Evolutionary conservation across 1,284 basidiomycete genomes (phyloP), one percentile per base, ranked within the genome.

Genomic region (Coriolopsis trogii): DNA sequence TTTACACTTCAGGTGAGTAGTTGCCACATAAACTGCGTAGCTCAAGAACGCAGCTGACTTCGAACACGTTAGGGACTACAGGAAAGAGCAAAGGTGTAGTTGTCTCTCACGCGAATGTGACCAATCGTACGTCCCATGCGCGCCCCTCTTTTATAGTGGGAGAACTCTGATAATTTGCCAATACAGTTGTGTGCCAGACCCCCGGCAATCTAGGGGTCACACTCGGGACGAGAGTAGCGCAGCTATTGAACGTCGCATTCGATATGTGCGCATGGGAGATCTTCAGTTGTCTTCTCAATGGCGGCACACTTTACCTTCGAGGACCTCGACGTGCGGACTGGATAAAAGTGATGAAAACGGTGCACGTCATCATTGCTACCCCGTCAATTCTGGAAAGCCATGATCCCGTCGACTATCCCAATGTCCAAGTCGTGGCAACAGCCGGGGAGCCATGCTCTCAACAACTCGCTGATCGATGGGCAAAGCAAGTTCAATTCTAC

Each of bases 201-300:
- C 79, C 80, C 16, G 80, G 79, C 21, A 80, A 78, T 58, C 63
- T 81, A 15, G 73, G 73, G 24, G 79, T 82, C 73, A 46, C 64
- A 15, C 75, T 75, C 9, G 79, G 79, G 16, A 58, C 69, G 33
- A 72, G 75, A 13, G 77, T 81, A 15, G 75, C 78, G 3, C 80
- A 82, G 56, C 61, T 81, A 29, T 73, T 81, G 68, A 80, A 80
- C 50, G 76, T 82, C 31, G 75, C 77, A 0, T 82, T 81, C 55
- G 80, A 81, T 60, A 80, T 82, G 78, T 78, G 77, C 33, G 77
- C 76, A 26, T 82, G 80, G 77, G 80, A 81, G 70, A 76, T 78
- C 36, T 71, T 81, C 23, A 78, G 78, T 15, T 70, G 74, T 41
- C 63, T 81, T 42, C 70, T 69, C 58, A 81, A 82, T 51, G 80